phyloP scores from a whole-genome alignment of 2,329 filamentous ascomycete species.

The Talaromyces sp. region DNA sequence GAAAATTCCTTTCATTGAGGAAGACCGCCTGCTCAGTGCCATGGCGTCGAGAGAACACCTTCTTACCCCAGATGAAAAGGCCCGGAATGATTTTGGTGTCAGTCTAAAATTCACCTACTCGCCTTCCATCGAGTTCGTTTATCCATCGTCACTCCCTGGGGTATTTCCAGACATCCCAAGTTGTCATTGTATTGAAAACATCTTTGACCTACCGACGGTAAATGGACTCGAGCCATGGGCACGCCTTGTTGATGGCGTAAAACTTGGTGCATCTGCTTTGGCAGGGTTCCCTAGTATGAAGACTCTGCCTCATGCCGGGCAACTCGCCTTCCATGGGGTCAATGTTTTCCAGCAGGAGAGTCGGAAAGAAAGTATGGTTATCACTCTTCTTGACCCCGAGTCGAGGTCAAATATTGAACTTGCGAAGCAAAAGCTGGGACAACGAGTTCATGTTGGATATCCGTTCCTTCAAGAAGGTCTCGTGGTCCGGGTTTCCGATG shows the following conservation, averaged over 20 bases:
- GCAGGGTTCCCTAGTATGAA: constrained; percentile 91
- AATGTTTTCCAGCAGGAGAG: constrained; percentile 95
- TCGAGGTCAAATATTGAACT: constrained; percentile 61
- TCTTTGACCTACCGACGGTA: constrained; percentile 88
- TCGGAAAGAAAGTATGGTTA: constrained; percentile 91
- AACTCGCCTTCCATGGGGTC: constrained; percentile 80
- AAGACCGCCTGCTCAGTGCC: constrained; percentile 73
- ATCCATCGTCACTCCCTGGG: constrained; percentile 80
- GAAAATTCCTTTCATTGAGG: constrained; percentile 98
- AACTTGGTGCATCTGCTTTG: constrained; percentile 74
- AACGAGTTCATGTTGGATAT: constrained; percentile 85
- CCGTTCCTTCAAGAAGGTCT: constrained; percentile 94
- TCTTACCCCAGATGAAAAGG: constrained; percentile 70
- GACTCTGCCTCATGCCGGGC: constrained; percentile 75
- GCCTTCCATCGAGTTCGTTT: constrained; percentile 68
- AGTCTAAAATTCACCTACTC: constrained; percentile 90
- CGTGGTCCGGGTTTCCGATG: constrained; percentile 81
- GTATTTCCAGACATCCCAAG: constrained; percentile 82
- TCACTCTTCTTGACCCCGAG: constrained; percentile 74
- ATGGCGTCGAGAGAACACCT: constrained; percentile 79
- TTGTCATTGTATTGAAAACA: constrained; percentile 91
- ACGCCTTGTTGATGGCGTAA: constrained; percentile 76
- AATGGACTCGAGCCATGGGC: constrained; percentile 82
- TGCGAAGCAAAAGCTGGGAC: constrained; percentile 74
- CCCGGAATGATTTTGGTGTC: constrained; percentile 84